Conservation (phyloP, 768 basidiomycete species). For the Mycena haematopus region DNA sequence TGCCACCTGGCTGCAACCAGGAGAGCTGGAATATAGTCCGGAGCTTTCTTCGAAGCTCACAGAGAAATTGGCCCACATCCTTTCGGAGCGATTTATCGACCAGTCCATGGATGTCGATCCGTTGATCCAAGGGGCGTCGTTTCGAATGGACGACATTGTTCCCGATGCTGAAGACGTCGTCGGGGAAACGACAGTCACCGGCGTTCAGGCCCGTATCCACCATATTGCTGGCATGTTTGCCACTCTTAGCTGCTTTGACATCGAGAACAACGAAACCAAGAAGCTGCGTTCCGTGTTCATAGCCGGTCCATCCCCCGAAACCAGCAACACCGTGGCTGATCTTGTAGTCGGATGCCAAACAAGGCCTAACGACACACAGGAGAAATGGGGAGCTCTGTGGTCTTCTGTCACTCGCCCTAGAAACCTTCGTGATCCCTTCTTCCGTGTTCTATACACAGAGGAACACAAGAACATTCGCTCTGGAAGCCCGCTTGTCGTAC, state of each 20-base stretch:
- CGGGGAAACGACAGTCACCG: background rate
- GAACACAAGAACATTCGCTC: constrained; percentile 21
- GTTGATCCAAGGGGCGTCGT: background rate
- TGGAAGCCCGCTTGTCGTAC: background rate
- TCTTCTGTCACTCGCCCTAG: background rate
- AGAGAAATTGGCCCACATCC: background rate
- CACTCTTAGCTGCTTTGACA: constrained; percentile 17
- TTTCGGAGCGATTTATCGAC: background rate
- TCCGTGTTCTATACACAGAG: constrained; percentile 10
- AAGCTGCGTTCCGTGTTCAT: background rate
- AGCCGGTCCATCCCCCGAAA: background rate
- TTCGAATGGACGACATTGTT: background rate
- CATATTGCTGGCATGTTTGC: background rate
- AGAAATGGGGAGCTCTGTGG: constrained; percentile 5
- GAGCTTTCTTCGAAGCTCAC: background rate
- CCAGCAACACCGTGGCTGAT: constrained; percentile 10
- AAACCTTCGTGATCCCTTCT: constrained; percentile 2
- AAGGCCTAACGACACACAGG: background rate
- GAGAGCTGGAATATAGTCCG: background rate
- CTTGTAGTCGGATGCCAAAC: constrained; percentile 1
- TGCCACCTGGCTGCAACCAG: constrained; percentile 6
- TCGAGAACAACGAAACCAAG: background rate
- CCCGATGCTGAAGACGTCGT: background rate
- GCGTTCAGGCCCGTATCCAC: background rate
- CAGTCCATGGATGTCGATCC: background rate